Evolutionary conservation across 306 rosid genomes (phyloP).

Genomic region (Gastrolobium bilobum): DNA sequence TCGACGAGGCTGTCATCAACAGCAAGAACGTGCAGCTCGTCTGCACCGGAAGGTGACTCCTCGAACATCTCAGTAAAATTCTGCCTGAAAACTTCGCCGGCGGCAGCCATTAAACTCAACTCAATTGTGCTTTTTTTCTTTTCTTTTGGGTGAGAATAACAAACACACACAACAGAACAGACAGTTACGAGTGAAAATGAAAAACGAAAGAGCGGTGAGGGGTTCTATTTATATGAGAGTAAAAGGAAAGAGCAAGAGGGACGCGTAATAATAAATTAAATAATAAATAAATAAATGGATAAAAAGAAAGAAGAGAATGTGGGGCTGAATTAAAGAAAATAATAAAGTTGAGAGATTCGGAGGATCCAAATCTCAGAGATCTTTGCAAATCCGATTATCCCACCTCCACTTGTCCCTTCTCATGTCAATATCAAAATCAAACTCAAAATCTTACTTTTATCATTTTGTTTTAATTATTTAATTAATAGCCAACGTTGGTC

Average conservation of each 20-base stretch:
- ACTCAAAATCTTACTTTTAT: constrained; percentile 34
- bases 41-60: constrained; percentile 42
- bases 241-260: background rate
- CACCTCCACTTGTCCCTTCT: constrained; percentile 67
- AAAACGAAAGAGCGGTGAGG: constrained; percentile 15
- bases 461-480: background rate
- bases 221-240: background rate
- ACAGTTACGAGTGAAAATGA: constrained; percentile 2
- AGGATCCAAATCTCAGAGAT: constrained; percentile 89
- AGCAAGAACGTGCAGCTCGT: constrained; percentile 84
- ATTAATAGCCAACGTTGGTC: constrained; percentile 43
- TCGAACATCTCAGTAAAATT: constrained; percentile 53
- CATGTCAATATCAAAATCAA: constrained; percentile 60
- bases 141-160: background rate
- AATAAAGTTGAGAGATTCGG: constrained; percentile 81
- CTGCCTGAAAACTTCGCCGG: constrained; percentile 56
- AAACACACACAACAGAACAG: background rate
- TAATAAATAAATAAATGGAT: constrained; percentile 6
- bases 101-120: constrained; percentile 56
- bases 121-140: background rate
- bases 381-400: constrained; percentile 71
- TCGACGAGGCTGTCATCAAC: constrained; percentile 91
- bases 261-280: background rate
- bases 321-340: constrained; percentile 47
- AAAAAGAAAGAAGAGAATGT: constrained; percentile 31